Percentiles rank a stretch among this genome's conserved stretches.
phyloP scores from a whole-genome alignment of 2,329 filamentous ascomycete genomes.

The Conoideocrella luteorostrata region DNA sequence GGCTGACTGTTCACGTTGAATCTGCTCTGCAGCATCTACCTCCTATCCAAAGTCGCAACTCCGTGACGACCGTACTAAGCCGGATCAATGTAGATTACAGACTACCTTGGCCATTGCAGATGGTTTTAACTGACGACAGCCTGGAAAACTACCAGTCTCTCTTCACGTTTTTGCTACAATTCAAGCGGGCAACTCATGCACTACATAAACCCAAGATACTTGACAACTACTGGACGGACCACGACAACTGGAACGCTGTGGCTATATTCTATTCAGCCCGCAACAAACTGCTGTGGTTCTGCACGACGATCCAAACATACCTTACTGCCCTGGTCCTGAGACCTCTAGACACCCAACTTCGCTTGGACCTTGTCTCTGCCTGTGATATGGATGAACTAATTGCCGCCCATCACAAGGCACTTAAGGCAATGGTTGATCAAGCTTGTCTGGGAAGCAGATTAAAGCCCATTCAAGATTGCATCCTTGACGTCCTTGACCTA shows the following conservation, averaged over 20 bases:
- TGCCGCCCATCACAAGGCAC: constrained; percentile 56
- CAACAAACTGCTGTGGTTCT: constrained; percentile 70
- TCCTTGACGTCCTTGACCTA: constrained; percentile 72
- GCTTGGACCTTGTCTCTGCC: constrained; percentile 48
- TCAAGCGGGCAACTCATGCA: constrained; percentile 62
- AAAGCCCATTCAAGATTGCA: constrained; percentile 61
- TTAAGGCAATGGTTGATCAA: constrained; percentile 57
- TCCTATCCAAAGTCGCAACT: constrained; percentile 43
- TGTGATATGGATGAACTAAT: constrained; percentile 80
- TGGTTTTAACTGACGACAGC: constrained; percentile 64
- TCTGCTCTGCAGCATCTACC: constrained; percentile 33
- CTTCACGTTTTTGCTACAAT: constrained; percentile 71
- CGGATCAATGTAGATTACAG: constrained; percentile 61
- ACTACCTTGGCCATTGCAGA: constrained; percentile 60
- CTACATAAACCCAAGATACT: constrained; percentile 51
- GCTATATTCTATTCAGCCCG: constrained; percentile 55
- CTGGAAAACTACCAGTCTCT: constrained; percentile 63
- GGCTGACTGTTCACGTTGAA: constrained; percentile 53
- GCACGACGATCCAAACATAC: constrained; percentile 67
- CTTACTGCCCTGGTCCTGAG: constrained; percentile 66
- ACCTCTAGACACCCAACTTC: constrained; percentile 52
- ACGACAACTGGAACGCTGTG: constrained; percentile 33
- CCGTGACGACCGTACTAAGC: constrained; percentile 51
- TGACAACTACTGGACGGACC: constrained; percentile 31
- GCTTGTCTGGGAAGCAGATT: constrained; percentile 65